Evolutionary conservation across 2,329 filamentous ascomycete species (phyloP).

Genomic region (Colletotrichum tamarilloi): DNA sequence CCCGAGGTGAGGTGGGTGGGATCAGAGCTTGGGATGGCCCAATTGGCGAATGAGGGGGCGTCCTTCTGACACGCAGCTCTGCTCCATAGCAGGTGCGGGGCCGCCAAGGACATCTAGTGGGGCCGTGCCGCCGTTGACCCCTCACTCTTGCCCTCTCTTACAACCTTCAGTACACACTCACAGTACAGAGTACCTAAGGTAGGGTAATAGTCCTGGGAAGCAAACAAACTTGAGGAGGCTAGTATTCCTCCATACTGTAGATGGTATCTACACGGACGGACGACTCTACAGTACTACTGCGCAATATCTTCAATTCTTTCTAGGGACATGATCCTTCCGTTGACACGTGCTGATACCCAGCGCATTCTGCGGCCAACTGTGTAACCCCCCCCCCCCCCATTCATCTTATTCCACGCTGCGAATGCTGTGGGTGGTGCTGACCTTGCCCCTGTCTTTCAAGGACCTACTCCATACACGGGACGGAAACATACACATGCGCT

Average conservation of each 20-base stretch:
- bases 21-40: not conserved
- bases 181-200: too few species aligned
- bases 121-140: not conserved
- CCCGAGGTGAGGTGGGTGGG: not conserved
- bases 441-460: not conserved
- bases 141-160: not conserved
- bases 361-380: not conserved
- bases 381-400: not conserved
- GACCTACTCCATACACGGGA: not conserved
- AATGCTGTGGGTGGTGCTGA: not conserved
- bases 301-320: too few species aligned
- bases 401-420: not conserved
- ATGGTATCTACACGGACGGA: too few species aligned
- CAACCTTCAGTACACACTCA: too few species aligned
- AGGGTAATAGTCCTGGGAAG: too few species aligned
- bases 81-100: not conserved
- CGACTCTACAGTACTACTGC: too few species aligned
- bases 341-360: slow-evolving; percentile 23
- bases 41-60: slow-evolving; percentile 29
- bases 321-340: not conserved
- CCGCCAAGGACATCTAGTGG: slow-evolving; percentile 8
- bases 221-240: too few species aligned
- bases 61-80: slow-evolving; percentile 13
- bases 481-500: not conserved
- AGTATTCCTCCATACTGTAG: too few species aligned